A percentile compares a stretch with the other conserved stretches of the same genome.
phyloP scores from a whole-genome alignment of 2,329 filamentous ascomycete genomes.

The Curvularia verruculosa region DNA sequence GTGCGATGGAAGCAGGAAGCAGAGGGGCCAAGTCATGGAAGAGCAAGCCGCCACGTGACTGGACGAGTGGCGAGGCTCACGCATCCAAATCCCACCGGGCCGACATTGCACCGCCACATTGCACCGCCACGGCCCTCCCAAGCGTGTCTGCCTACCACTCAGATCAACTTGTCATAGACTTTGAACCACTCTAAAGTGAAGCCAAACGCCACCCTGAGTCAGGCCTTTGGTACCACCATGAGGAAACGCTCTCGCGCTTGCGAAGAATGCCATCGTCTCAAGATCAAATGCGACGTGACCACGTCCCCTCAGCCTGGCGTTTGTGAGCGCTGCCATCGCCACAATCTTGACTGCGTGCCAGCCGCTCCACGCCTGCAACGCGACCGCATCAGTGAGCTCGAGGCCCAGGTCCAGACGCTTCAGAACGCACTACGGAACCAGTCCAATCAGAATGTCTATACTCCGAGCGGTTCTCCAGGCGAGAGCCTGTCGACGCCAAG shows the following conservation, averaged over 20 bases:
- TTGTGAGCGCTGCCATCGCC: conserved; percentile 36
- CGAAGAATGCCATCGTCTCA: conserved; percentile 39
- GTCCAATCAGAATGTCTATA: conserved; percentile 21
- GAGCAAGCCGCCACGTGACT: neutral
- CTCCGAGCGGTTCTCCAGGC: conserved; percentile 25
- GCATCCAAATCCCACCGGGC: too few species aligned
- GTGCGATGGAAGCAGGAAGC: neutral
- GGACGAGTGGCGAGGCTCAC: neutral
- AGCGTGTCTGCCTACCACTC: neutral
- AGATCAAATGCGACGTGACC: conserved; percentile 40
- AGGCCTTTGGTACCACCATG: conserved; percentile 13
- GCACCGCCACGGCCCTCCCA: conserved; percentile 1
- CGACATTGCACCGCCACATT: neutral
- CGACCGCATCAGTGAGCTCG: conserved; percentile 36
- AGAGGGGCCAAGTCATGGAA: neutral
- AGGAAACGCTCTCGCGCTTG: conserved; percentile 36
- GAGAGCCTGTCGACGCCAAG: conserved; percentile 7
- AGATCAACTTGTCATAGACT: conserved; percentile 14
- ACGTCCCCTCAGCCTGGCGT: conserved; percentile 14
- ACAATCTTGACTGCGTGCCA: conserved; percentile 30
- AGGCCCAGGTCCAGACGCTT: conserved; percentile 33
- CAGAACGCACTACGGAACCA: conserved; percentile 18
- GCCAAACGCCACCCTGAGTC: neutral
- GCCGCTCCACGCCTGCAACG: conserved; percentile 37
- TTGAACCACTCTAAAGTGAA: neutral